Base-by-base conservation (phyloP, 2,329 filamentous ascomycete genomes). In the Ophiostoma ips region DNA sequence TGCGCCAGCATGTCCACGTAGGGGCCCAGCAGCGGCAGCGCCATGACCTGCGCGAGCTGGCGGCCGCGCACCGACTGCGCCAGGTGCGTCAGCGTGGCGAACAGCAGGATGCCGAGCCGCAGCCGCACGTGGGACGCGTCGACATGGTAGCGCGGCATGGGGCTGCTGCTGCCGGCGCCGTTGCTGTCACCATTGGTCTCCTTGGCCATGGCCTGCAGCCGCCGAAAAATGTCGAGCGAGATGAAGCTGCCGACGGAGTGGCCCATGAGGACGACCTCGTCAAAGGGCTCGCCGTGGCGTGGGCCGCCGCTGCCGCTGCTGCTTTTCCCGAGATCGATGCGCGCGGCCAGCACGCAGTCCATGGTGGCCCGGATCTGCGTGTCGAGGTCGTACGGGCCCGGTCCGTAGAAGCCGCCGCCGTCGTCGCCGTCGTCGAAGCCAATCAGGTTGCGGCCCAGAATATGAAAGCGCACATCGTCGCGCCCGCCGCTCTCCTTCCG, bases 231-330 rank as follows among this genome's bases (percentile, higher is more conserved):
- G 61, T 88, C 83, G 55, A 87, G 75, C 3, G 75, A 67, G 18
- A 89, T 81, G 61, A 84, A 89, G 10, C 77, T 69, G 21, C 84
- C 84, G 1, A 89, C 81, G 0, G 83, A 87, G 63, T 89, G 84
- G 4, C 83, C 84, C 46, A 84, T 74, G 15, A 89, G 65, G 8
- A 87, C 70, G 16, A 87, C 74, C 46, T 69, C 69, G 59, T 79
- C 70, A 55, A 76, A 80, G 0, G 65, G 61, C 44, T 62, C 58
- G 34, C 64, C 66, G 36, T 63, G 55, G 1, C 59, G 57, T 19
- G 60, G 53, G 3, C 59, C 55, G 51, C 62, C 50, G 53, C 5
- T 28, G 24, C 5, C 50, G 53, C 5, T 28, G 24, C 5, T 50
- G 53, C 58, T 31, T 63, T 58, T 35, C 59, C 58, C 40, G 61